Percentiles rank a stretch among this genome's conserved stretches.
Evolutionary conservation across 2,329 filamentous ascomycete species (phyloP).

Genomic region (Fusarium sp.): DNA sequence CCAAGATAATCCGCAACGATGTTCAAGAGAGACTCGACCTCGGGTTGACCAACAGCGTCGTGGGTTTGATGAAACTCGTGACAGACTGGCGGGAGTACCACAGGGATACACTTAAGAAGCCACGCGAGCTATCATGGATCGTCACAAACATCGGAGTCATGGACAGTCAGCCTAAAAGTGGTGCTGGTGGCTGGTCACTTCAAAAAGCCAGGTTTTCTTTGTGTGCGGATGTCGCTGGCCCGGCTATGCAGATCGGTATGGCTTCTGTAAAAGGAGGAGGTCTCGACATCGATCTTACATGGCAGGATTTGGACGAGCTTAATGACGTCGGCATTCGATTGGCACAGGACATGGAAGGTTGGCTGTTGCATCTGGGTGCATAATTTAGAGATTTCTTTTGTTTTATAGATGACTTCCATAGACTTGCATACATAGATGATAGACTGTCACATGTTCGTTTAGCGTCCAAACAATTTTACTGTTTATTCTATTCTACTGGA

Average conservation of each 20-base stretch:
- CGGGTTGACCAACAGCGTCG: neutral
- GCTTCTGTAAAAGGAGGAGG: neutral
- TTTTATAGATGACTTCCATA: neutral
- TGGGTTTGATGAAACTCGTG: neutral
- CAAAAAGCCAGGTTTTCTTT: neutral
- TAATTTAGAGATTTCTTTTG: neutral
- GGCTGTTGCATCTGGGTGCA: slow-evolving; percentile 2
- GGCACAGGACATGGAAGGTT: neutral
- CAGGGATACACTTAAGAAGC: neutral
- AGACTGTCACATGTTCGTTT: neutral
- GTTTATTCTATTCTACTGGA: too few species aligned
- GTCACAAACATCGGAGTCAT: slow-evolving; percentile 17
- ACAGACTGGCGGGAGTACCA: slow-evolving; percentile 17
- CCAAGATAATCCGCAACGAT: neutral
- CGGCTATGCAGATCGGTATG: slow-evolving; percentile 4
- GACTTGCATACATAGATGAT: neutral
- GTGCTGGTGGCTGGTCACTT: neutral
- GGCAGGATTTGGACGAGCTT: slow-evolving; percentile 14
- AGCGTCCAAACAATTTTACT: too few species aligned
- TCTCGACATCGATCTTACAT: slow-evolving; percentile 1
- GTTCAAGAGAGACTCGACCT: neutral
- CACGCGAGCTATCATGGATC: slow-evolving; percentile 10
- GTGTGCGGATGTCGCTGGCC: slow-evolving; percentile 5
- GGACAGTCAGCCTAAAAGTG: neutral
- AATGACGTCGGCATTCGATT: neutral